Evolutionary conservation across 768 basidiomycete species (phyloP).

Genomic region (Stropharia rugosoannulata): DNA sequence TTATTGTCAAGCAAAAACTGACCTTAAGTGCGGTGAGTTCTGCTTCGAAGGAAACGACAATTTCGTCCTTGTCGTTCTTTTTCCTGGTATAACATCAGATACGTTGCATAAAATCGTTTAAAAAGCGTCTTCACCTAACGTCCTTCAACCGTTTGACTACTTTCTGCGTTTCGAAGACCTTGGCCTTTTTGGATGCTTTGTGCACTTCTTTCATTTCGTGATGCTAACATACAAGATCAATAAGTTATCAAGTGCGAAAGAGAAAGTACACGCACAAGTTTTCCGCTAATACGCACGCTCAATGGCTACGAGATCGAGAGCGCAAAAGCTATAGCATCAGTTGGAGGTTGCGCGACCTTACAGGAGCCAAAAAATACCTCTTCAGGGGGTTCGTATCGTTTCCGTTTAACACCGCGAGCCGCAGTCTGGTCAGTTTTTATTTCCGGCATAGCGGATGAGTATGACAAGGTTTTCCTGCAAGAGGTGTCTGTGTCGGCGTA

Average conservation of each 20-base stretch:
- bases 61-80: conserved; percentile 35
- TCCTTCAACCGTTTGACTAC: conserved; percentile 80
- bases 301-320: conserved; percentile 31
- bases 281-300: conserved; percentile 44
- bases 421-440: conserved; percentile 14
- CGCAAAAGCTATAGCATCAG: neutral
- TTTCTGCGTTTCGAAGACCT: conserved; percentile 77
- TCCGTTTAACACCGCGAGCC: conserved; percentile 40
- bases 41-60: conserved; percentile 49
- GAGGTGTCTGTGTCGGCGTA: no score
- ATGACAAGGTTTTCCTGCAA: neutral
- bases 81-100: conserved; percentile 24
- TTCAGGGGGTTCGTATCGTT: conserved; percentile 32
- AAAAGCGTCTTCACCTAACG: conserved; percentile 44
- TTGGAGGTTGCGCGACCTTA: neutral
- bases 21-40: conserved; percentile 73
- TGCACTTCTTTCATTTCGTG: conserved; percentile 71
- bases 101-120: neutral
- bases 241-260: neutral
- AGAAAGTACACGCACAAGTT: conserved; percentile 46
- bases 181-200: conserved; percentile 80
- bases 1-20: neutral
- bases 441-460: neutral
- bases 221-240: conserved; percentile 47
- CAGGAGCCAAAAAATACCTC: conserved; percentile 26